These are phyloP conservation scores for Pseudogymnoascus sp. DNA, from an alignment of 2,329 filamentous ascomycete genomes.

Conservation along the genomic window DNA sequence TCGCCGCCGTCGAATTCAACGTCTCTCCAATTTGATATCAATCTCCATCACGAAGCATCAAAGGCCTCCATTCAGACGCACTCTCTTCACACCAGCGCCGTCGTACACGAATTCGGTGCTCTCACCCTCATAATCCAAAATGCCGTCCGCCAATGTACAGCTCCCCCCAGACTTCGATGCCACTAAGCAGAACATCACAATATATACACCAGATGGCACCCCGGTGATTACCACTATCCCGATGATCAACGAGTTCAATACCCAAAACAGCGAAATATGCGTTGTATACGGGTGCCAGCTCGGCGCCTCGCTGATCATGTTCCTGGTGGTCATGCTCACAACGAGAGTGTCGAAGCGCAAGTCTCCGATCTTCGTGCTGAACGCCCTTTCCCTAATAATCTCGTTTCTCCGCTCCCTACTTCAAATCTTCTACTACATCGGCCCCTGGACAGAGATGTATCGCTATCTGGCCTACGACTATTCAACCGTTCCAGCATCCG, in stretches of 20 bases:
- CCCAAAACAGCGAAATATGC: conserved; percentile 34
- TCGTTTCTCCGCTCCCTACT: conserved; percentile 46
- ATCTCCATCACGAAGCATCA: background rate
- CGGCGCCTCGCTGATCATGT: conserved; percentile 50
- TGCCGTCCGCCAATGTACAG: background rate
- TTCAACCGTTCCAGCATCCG: conserved; percentile 33
- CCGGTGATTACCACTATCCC: background rate
- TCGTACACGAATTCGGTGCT: background rate
- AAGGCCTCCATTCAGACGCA: background rate
- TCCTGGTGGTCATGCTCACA: conserved; percentile 51
- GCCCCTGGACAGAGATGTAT: conserved; percentile 45
- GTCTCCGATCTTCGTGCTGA: conserved; percentile 53
- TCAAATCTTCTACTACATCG: conserved; percentile 43
- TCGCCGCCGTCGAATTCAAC: background rate
- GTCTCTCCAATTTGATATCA: background rate
- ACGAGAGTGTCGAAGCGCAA: conserved; percentile 51
- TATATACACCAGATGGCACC: background rate
- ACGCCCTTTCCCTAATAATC: conserved; percentile 46
- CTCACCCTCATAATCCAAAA: background rate
- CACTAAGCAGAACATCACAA: background rate
- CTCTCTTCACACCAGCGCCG: background rate
- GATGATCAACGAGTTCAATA: background rate
- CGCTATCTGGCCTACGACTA: conserved; percentile 41
- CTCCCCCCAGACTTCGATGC: background rate
- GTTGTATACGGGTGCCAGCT: conserved; percentile 55